Conservation (phyloP, 192 early-diverging fungal genomes). For the Globomyces pollinis-pini region DNA sequence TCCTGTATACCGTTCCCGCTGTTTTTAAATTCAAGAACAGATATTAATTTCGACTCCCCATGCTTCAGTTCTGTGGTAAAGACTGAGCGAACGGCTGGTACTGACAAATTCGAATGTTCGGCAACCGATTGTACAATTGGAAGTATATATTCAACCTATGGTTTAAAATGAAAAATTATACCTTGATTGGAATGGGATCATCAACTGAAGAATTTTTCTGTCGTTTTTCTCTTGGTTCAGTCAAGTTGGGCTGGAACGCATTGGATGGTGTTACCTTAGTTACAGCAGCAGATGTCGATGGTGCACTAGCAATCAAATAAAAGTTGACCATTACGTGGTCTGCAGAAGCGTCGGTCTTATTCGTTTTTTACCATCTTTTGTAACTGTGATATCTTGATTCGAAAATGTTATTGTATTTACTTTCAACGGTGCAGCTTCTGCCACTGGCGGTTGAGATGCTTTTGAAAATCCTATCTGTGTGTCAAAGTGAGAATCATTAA, state of each 20-base stretch:
- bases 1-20: slow-evolving; percentile 7
- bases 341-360: slow-evolving; percentile 58
- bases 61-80: slow-evolving; percentile 1
- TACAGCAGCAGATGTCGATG: slow-evolving; percentile 4
- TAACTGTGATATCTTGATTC: slow-evolving; percentile 56
- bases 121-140: slow-evolving; percentile 12
- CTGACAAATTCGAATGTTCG: slow-evolving; percentile 12
- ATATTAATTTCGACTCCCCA: neutral
- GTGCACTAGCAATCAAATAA: neutral
- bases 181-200: neutral
- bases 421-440: neutral
- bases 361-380: slow-evolving; percentile 75
- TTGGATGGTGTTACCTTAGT: neutral
- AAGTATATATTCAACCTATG: slow-evolving; percentile 21
- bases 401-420: neutral
- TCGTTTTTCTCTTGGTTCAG: neutral
- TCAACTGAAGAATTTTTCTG: neutral
- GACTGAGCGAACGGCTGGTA: slow-evolving; percentile 3
- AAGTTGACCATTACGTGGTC: slow-evolving; percentile 8
- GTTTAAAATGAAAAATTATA: slow-evolving; percentile 8
- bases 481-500: neutral
- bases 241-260: neutral
- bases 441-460: neutral
- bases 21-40: slow-evolving; percentile 23
- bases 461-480: neutral